Base-by-base conservation (phyloP, 192 early-diverging fungal species). In the Linnemannia hyalina region DNA sequence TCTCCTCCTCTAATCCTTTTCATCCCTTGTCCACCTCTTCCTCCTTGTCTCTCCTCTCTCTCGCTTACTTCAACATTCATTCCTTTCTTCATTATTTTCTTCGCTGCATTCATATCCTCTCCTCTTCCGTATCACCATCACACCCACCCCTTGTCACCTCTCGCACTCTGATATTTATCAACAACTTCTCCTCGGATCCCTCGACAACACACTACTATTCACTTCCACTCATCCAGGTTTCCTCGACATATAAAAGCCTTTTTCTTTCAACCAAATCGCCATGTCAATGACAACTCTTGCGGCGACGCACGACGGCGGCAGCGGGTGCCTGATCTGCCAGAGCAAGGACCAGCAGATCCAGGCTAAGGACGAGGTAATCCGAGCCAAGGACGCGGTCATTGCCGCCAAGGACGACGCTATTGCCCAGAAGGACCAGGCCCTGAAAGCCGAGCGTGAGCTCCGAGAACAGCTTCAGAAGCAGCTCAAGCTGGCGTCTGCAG, bases 361-460 rank as follows among this genome's bases (percentile, higher is more conserved):
- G 10, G 76, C 68, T 40, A 84, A 80, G 38, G 82, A 84, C 46
- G 77, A 84, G 29, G 82, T 79, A 18, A 83, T 83, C 32, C 76
- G 77, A 35, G 82, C 82, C 75, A 83, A 83, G 29, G 81, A 83
- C 23, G 76, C 75, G 6, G 70, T 78, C 38, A 83, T 83, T 40
- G 81, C 81, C 1, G 81, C 81, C 55, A 84, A 84, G 46, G 77
- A 84, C 74, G 77, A 79, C 69, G 74, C 77, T 6, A 78, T 80
- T 49, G 75, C 77, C 18, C 82, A 84, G 68, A 84, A 84, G 74
- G 74, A 84, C 40, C 68, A 42, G 44, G 82, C 77, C 9, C 44
- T 84, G 35, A 83, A 83, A 52, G 68, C 46, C 0, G 81, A 72
- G 40, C 82, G 82, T 32, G 82, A 83, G 35, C 32, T 83, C 26